phyloP scores from a whole-genome alignment of 345 rosid genomes.

The Ailanthus altissimus region DNA sequence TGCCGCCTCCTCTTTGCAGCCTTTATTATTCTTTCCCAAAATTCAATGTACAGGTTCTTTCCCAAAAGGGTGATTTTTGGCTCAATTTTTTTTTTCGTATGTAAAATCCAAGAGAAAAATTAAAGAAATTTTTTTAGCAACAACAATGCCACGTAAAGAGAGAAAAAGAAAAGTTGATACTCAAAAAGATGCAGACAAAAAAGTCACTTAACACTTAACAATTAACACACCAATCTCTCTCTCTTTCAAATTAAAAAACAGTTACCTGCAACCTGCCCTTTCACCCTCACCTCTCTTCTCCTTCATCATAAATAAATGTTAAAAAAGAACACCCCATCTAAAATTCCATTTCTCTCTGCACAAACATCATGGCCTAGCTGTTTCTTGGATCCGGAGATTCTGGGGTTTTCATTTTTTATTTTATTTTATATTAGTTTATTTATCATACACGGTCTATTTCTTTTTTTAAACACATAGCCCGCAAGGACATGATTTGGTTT shows the following conservation, averaged over 20 bases:
- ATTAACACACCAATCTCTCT: constrained; percentile 11
- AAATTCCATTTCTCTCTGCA: constrained; percentile 53
- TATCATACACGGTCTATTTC: too few relatives aligned
- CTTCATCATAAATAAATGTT: constrained; percentile 32
- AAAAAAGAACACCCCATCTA: constrained; percentile 24
- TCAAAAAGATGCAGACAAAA: constrained; percentile 21
- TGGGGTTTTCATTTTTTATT: constrained; percentile 42
- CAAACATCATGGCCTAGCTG: constrained; percentile 71
- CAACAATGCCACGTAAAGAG: constrained; percentile 14
- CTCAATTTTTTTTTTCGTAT: neutral
- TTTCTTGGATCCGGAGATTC: constrained; percentile 87
- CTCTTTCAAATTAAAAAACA: constrained; percentile 38
- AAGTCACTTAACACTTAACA: constrained; percentile 28
- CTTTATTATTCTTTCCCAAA: too few relatives aligned
- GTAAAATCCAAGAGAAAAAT: constrained; percentile 21
- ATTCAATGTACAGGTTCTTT: too few relatives aligned
- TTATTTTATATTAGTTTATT: constrained; percentile 28
- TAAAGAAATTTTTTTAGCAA: neutral
- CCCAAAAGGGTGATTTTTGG: constrained; percentile 12
- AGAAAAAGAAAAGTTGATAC: constrained; percentile 9
- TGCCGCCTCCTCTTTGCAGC: neutral
- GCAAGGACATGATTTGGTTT: constrained; percentile 52
- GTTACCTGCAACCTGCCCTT: constrained; percentile 21
- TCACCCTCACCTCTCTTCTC: constrained; percentile 13
- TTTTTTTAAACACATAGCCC: constrained; percentile 25